Base-by-base conservation (phyloP, 192 early-diverging fungal genomes). In the Coemansia sp. region DNA sequence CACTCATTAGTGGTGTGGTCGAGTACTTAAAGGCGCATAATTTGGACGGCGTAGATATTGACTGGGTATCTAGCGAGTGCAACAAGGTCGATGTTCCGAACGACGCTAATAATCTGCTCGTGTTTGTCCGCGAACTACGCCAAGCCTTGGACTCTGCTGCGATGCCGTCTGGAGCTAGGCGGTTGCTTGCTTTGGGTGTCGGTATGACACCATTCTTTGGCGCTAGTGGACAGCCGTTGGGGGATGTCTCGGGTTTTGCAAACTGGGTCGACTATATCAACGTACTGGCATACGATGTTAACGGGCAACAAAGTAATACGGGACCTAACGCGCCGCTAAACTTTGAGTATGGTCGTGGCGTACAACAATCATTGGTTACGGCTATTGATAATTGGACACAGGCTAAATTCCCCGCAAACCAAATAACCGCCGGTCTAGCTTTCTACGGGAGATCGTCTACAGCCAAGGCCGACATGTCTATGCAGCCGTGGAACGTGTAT, bases 231-330 rank as follows among this genome's bases (percentile, higher is more conserved):
- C 57, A 60, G 2, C 73, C 79, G 22, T 64, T 91, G 29, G 66
- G 53, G 3, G 86, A 91, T 24, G 84, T 90, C 9, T 80, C 86
- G 43, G 87, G 73, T 10, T 91, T 86, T 72, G 86, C 87, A 16
- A 80, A 79, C 43, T 78, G 85, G 11, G 80, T 95, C 18, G 85
- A 89, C 65, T 87, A 86, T 47, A 87, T 93, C 55, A 90, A 90
- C 47, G 65, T 95, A 15, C 88, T 93, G 78, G 86, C 86, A 1
- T 92, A 92, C 68, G 91, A 90, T 71, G 81, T 85, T 38, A 77
- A 88, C 49, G 85, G 88, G 1, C 75, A 84, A 20, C 86, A 88
- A 76, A 66, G 64, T 7, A 75, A 72, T 1, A 90, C 87, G 5
- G 90, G 90, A 0, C 88, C 90, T 13, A 91, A 91, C 66, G 84